Evolutionary conservation across 225 moss, liverwort and hornwort genomes (phyloP), one percentile per base, ranked within the genome.

Genomic region (Pseudisothecium myosuroides): DNA sequence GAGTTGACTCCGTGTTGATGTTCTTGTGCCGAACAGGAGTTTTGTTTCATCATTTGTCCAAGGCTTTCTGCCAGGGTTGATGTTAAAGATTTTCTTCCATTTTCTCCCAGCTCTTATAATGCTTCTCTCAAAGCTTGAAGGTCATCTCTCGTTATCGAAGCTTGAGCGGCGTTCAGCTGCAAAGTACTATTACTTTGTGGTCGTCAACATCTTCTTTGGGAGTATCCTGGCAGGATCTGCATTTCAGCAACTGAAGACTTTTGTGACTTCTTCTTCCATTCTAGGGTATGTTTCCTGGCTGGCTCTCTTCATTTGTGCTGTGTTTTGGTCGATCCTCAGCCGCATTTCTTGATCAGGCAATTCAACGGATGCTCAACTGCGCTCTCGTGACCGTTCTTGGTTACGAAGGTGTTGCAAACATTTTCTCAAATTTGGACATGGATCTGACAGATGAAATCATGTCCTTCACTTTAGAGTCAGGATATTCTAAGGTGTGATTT

Each of bases 181-280:
- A 29, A 96, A 95, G 86, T 96, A 95, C 86, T 94, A 96, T 61
- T 91, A 90, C 66, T 97, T 98, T 76, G 93, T 98, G 92, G 95
- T 98, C 59, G 95, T 98, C 80, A 98, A 98, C 58, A 93, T 97
- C 63, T 98, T 98, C 87, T 89, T 98, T 79, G 97, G 98, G 61
- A 98, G 97, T 90, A 94, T 98, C 61, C 49, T 97, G 26, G 86
- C 94, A 63, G 96, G 98, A 77, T 89, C 97, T 62, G 96, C 94
- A 59, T 95, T 97, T 83, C 96, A 97, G 90, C 97, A 98, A 91
- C 85, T 97, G 80, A 97, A 94, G 86, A 90, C 92, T 52, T 98
- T 97, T 83, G 91, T 96, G 88, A 96, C 95, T 91, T 90, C 89
- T 14, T 90, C 93, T 50, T 91, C 93, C 12, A 83, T 93, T 75